Evolutionary conservation across 768 basidiomycete genomes (phyloP), one percentile per base, ranked within the genome.

Genomic region (Rhodotorula paludigena): DNA sequence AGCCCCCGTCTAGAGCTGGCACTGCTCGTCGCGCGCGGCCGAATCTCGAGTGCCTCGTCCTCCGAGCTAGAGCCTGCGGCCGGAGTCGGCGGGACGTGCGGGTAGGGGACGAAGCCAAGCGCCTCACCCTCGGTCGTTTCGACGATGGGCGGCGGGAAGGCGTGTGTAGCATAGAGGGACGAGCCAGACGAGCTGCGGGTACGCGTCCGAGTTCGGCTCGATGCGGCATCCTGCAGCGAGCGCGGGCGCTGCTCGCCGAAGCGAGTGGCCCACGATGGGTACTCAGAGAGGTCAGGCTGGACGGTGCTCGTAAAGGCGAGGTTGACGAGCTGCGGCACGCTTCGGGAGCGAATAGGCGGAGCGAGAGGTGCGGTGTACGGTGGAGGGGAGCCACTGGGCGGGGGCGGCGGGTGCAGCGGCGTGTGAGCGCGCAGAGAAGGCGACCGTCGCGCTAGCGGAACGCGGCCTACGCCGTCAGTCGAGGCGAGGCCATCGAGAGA

Each of bases 21-120:
- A 0, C 39, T 28, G 5, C n/a, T 21, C 16, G 44, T 38, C 28
- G 57, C 47, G 2, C 60, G 39, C 6, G 61, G 18, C 18, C 30
- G 57, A 20, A 71, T 60, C 57, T 71, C 70, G n/a, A 71, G 54
- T 25, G 61, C 47, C 7, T 68, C 66, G 21, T 57, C 57, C 32
- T 66, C 64, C 2, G 49, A 36, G 12, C 41, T 18, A 39, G 32
- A 8, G 51, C 53, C 21, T n/a, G 36, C 8, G 23, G 47, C 28
- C 9, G 28, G 11, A 30, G n/a, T 3, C 30, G 28, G 15, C 5
- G 18, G 39, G 53, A n/a, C 5, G 10, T 49, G 14, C 14, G 28
- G 20, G 30, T 20, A 11, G 30, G 21, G 7, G 30, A 3, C 8
- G 23, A 5, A 16, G n/a, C 14, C 7, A 16, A 18, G 42, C 25